These are phyloP conservation scores for Lithocarpus polystachyus DNA, from an alignment of 306 rosid species.

Conservation along the genomic window DNA sequence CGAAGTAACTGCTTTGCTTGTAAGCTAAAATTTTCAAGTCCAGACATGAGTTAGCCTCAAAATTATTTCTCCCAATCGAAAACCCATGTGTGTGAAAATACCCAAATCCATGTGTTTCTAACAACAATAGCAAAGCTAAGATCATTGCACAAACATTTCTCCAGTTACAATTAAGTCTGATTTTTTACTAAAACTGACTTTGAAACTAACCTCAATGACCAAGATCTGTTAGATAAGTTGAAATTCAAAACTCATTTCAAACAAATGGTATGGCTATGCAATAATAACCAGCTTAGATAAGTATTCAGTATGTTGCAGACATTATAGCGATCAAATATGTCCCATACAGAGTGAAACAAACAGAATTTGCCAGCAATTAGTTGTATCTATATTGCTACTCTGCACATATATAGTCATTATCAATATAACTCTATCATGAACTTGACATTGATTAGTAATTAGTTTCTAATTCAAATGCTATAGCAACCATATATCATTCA, in stretches of 20 bases:
- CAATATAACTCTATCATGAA: no score
- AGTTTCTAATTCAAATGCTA: background rate
- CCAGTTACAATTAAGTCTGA: background rate
- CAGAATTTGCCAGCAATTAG: background rate
- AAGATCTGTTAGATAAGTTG: background rate
- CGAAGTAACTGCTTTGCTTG: background rate
- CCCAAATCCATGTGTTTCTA: background rate
- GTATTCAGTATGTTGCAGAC: background rate
- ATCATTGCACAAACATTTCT: background rate
- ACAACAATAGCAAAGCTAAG: background rate
- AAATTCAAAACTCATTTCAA: background rate
- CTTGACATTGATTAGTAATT: no score
- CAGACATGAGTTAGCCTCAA: background rate
- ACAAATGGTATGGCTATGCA: background rate
- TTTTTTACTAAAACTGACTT: background rate
- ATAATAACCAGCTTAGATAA: background rate
- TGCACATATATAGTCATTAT: background rate
- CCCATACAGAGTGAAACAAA: background rate
- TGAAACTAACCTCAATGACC: background rate
- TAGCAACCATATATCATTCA: background rate
- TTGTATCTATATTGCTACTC: background rate
- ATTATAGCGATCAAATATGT: background rate
- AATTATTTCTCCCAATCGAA: background rate
- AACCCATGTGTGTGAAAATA: background rate
- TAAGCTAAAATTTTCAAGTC: background rate